These are phyloP conservation scores for Thymus mandschuricus DNA, from an alignment of 257 asterid genomes.

Conservation along the genomic window DNA sequence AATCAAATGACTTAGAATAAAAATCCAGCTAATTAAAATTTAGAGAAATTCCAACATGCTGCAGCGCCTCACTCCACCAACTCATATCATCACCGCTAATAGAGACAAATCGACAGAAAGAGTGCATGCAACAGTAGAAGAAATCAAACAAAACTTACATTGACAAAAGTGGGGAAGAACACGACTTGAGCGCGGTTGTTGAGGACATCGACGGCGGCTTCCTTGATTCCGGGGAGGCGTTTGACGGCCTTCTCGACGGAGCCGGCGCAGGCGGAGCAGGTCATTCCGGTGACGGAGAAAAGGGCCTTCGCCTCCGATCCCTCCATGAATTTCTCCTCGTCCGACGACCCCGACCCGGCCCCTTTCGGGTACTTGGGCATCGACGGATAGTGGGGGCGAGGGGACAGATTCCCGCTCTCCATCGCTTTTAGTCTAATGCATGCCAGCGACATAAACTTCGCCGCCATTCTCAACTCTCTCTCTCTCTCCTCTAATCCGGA, in stretches of 20 bases:
- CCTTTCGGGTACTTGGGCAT: slow-evolving; percentile 49
- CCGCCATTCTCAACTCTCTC: slow-evolving; percentile 33
- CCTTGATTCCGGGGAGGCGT: slow-evolving; percentile 79
- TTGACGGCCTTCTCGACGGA: slow-evolving; percentile 87
- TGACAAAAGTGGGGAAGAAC: slow-evolving; percentile 57
- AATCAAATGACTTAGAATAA: neutral
- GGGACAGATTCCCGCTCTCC: slow-evolving; percentile 41
- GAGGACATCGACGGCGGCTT: slow-evolving; percentile 78
- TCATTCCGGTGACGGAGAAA: slow-evolving; percentile 76
- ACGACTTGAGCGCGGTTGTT: slow-evolving; percentile 70
- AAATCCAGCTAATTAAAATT: neutral
- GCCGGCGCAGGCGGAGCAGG: slow-evolving; percentile 91
- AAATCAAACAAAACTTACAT: slow-evolving; percentile 43
- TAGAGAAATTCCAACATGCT: neutral
- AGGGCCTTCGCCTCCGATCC: slow-evolving; percentile 58
- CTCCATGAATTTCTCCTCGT: slow-evolving; percentile 45
- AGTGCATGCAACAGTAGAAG: neutral
- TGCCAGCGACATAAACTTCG: slow-evolving; percentile 43
- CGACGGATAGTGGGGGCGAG: slow-evolving; percentile 55
- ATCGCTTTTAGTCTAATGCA: slow-evolving; percentile 37
- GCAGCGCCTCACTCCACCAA: neutral
- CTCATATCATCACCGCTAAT: too few species aligned
- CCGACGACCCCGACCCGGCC: slow-evolving; percentile 22
- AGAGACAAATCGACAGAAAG: neutral
- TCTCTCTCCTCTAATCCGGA: neutral